These are phyloP conservation scores for Fusarium subglutinans DNA, from an alignment of 2,329 filamentous ascomycete genomes.

Conservation along the genomic window DNA sequence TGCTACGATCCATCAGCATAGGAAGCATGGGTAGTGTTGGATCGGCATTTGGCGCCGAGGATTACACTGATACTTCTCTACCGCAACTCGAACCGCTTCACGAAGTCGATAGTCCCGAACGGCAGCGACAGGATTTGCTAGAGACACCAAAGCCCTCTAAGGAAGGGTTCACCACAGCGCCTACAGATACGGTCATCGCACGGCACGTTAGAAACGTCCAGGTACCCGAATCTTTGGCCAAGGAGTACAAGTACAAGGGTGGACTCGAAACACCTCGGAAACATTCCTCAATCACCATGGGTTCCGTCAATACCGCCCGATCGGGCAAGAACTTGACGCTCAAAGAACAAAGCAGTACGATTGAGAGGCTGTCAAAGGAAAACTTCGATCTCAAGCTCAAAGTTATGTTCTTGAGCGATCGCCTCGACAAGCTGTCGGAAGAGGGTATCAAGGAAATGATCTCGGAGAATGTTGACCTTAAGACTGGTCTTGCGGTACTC, in stretches of 20 bases:
- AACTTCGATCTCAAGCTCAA: conserved; percentile 98
- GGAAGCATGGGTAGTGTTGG: conserved; percentile 92
- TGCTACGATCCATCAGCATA: conserved; percentile 83
- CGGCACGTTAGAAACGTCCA: conserved; percentile 90
- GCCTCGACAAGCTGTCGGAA: conserved; percentile 90
- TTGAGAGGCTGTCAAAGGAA: conserved; percentile 95
- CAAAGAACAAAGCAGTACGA: conserved; percentile 97
- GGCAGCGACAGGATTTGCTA: conserved; percentile 57
- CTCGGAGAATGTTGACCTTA: conserved; percentile 94
- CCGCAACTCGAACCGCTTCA: conserved; percentile 60
- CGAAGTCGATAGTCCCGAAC: conserved; percentile 57
- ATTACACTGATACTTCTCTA: conserved; percentile 56
- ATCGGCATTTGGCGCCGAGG: conserved; percentile 71
- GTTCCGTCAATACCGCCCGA: conserved; percentile 59
- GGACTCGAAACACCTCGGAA: conserved; percentile 68
- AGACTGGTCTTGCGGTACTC: conserved; percentile 86
- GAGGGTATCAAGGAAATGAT: conserved; percentile 99
- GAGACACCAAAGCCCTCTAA: conserved; percentile 75
- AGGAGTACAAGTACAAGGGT: conserved; percentile 83
- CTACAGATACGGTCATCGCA: conserved; percentile 88
- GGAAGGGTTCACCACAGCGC: conserved; percentile 65
- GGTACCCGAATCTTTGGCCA: conserved; percentile 86
- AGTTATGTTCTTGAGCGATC: conserved; percentile 95
- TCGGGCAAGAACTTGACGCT: conserved; percentile 81
- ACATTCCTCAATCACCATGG: conserved; percentile 57